Conservation (phyloP, 2,329 filamentous ascomycete genomes). For the Cercospora janseana region DNA sequence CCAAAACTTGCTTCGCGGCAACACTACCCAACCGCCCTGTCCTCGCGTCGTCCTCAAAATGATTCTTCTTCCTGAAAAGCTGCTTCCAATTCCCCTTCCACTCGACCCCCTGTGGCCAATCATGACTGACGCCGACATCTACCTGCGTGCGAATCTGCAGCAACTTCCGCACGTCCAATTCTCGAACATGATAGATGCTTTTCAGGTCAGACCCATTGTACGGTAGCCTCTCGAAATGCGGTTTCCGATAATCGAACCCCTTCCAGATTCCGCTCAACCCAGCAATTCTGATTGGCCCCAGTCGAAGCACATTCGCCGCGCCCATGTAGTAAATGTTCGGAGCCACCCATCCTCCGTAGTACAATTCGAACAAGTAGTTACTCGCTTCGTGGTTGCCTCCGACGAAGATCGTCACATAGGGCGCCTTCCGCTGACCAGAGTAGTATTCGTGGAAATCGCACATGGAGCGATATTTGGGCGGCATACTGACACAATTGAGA, state of each 20-base stretch:
- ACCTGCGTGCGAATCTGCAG: conserved; percentile 81
- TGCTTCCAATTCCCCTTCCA: conserved; percentile 66
- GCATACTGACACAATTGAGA: conserved; percentile 84
- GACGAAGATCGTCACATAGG: conserved; percentile 87
- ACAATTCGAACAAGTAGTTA: conserved; percentile 85
- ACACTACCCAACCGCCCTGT: conserved; percentile 74
- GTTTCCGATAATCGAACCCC: conserved; percentile 77
- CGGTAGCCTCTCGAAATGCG: conserved; percentile 81
- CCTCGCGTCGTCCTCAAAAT: conserved; percentile 72
- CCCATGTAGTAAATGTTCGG: conserved; percentile 97
- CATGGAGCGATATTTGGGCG: conserved; percentile 79
- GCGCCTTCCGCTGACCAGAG: conserved; percentile 70
- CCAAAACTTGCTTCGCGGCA: conserved; percentile 76
- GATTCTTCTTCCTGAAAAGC: conserved; percentile 70
- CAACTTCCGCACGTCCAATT: conserved; percentile 87
- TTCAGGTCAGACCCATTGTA: conserved; percentile 75
- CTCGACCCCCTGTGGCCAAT: conserved; percentile 88
- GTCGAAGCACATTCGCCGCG: conserved; percentile 80
- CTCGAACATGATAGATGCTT: conserved; percentile 84
- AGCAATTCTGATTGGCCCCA: conserved; percentile 83
- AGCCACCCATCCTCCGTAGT: conserved; percentile 95
- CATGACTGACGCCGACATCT: conserved; percentile 88
- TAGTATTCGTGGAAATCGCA: conserved; percentile 97
- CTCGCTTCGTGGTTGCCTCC: conserved; percentile 95
- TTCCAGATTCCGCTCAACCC: conserved; percentile 96